These are phyloP conservation scores for Neofusicoccum parvum DNA, from an alignment of 2,329 filamentous ascomycete genomes.

Conservation along the genomic window DNA sequence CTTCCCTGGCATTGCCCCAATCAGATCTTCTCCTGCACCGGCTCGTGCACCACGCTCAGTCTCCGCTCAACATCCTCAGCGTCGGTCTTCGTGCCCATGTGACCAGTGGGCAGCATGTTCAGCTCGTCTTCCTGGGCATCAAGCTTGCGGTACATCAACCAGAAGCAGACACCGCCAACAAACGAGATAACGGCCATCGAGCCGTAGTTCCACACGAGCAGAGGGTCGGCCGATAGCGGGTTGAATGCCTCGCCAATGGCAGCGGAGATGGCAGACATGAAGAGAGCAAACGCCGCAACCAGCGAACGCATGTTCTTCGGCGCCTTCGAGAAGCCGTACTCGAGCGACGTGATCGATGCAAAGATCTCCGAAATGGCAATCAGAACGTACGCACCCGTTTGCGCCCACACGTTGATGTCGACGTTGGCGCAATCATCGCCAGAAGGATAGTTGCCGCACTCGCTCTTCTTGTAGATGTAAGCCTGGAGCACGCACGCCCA, in stretches of 20 bases:
- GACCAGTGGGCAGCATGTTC: slow-evolving; percentile 42
- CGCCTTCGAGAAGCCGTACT: slow-evolving; percentile 75
- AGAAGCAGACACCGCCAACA: slow-evolving; percentile 36
- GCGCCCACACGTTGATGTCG: slow-evolving; percentile 59
- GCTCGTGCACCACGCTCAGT: slow-evolving; percentile 7
- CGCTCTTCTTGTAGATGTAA: slow-evolving; percentile 46
- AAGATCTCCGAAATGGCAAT: slow-evolving; percentile 64
- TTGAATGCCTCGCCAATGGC: slow-evolving; percentile 28
- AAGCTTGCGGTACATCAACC: slow-evolving; percentile 34
- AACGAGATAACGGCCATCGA: slow-evolving; percentile 40
- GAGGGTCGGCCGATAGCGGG: slow-evolving; percentile 27
- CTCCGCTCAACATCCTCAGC: slow-evolving; percentile 34
- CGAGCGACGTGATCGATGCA: slow-evolving; percentile 67
- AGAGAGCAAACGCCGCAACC: slow-evolving; percentile 39
- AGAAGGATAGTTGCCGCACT: slow-evolving; percentile 48
- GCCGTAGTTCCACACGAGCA: slow-evolving; percentile 35
- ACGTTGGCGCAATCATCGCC: slow-evolving; percentile 52
- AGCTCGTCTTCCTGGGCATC: slow-evolving; percentile 40
- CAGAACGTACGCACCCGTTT: slow-evolving; percentile 55
- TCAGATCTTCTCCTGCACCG: slow-evolving; percentile 3
- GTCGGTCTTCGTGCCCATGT: slow-evolving; percentile 33
- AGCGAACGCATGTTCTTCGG: slow-evolving; percentile 62
- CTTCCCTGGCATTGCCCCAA: not conserved
- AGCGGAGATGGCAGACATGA: slow-evolving; percentile 35
- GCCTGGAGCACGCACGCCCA: slow-evolving; percentile 61